Evolutionary conservation across 2,329 filamentous ascomycete genomes (phyloP).

Genomic region (Neophaeococcomyces mojaviensis): DNA sequence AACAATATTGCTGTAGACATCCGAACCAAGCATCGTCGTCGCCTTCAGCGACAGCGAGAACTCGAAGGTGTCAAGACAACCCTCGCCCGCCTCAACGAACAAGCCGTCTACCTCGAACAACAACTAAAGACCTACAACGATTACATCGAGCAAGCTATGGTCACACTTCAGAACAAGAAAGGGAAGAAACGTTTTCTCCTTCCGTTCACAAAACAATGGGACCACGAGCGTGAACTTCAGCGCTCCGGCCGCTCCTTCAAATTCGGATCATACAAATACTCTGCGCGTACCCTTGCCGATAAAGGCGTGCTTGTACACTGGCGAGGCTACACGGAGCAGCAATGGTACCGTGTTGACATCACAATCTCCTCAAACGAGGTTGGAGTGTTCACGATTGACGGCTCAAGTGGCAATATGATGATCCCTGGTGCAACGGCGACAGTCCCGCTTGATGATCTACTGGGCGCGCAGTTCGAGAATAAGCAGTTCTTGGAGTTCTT

Average conservation of each 20-base stretch:
- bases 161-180: constrained; percentile 93
- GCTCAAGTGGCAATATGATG: constrained; percentile 85
- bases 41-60: constrained; percentile 86
- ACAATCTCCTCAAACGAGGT: constrained; percentile 93
- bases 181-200: constrained; percentile 89
- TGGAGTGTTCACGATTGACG: constrained; percentile 87
- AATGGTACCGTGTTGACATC: constrained; percentile 88
- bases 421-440: constrained; percentile 86
- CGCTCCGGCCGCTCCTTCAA: constrained; percentile 88
- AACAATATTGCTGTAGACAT: constrained; percentile 97
- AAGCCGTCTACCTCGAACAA: constrained; percentile 86
- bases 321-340: constrained; percentile 70
- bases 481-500: constrained; percentile 95
- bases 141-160: constrained; percentile 98
- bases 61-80: constrained; percentile 56
- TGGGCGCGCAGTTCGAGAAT: constrained; percentile 96
- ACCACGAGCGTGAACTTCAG: constrained; percentile 93
- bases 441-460: constrained; percentile 81
- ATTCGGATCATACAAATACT: constrained; percentile 97
- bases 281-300: constrained; percentile 75
- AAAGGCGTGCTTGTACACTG: constrained; percentile 93
- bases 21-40: constrained; percentile 86
- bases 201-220: constrained; percentile 97
- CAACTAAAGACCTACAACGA: constrained; percentile 98
- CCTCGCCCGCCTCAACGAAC: constrained; percentile 41